Evolutionary conservation across 345 rosid species (phyloP).

Genomic region (Chamaenerion angustifolium): DNA sequence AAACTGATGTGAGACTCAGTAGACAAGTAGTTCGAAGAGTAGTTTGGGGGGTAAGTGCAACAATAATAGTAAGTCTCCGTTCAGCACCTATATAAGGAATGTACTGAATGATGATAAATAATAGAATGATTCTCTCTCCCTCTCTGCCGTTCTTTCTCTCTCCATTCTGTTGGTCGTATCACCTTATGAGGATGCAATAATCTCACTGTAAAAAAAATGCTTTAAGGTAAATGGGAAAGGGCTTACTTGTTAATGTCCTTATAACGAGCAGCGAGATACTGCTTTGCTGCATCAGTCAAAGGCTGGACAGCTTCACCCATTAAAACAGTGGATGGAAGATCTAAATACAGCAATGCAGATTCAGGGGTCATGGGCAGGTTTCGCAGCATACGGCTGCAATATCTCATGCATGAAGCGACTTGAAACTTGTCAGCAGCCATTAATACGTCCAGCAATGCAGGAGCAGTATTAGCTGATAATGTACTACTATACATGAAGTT

Average conservation of each 20-base stretch:
- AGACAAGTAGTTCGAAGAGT: too few relatives aligned
- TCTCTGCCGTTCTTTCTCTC: too few relatives aligned
- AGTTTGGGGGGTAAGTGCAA: too few relatives aligned
- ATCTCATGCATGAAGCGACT: slow-evolving; percentile 99
- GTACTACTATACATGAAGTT: slow-evolving; percentile 89
- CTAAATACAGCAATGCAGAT: slow-evolving; percentile 91
- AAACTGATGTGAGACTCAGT: too few relatives aligned
- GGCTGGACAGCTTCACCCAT: slow-evolving; percentile 99
- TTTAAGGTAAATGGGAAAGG: background rate
- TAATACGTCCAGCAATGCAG: slow-evolving; percentile 83
- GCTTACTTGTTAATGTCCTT: slow-evolving; percentile 85
- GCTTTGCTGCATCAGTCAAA: slow-evolving; percentile 89
- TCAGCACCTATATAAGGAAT: too few relatives aligned
- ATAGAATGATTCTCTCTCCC: too few relatives aligned
- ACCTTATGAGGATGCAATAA: too few relatives aligned
- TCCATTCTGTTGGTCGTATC: too few relatives aligned
- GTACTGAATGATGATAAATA: too few relatives aligned
- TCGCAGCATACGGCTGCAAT: slow-evolving; percentile 71
- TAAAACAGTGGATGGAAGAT: slow-evolving; percentile 89
- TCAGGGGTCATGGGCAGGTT: slow-evolving; percentile 84
- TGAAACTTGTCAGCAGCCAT: slow-evolving; percentile 99
- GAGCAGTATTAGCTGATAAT: slow-evolving; percentile 57
- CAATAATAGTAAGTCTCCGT: too few relatives aligned
- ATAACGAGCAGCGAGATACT: slow-evolving; percentile 76
- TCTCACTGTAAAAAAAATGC: background rate